Percentiles rank a stretch among this genome's conserved stretches.
Conservation (phyloP, 768 basidiomycete genomes). For the Lactarius sanguifluus region DNA sequence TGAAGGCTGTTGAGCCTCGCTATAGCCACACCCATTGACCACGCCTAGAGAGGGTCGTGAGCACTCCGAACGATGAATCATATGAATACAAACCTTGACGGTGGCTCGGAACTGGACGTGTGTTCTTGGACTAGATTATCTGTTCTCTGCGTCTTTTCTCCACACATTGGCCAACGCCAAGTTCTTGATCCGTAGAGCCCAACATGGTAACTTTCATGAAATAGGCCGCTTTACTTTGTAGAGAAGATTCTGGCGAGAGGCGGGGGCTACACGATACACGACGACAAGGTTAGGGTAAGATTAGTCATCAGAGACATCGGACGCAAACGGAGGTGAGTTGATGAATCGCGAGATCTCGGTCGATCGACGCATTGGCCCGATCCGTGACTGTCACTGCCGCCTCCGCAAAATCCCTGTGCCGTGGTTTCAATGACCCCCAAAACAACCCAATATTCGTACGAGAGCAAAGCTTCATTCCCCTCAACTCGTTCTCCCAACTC, state of each 20-base stretch:
- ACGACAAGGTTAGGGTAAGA: background rate
- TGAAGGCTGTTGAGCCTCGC: slow-evolving; percentile 41
- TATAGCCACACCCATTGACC: slow-evolving; percentile 48
- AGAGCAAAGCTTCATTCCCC: background rate
- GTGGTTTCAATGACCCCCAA: background rate
- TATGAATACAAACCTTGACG: slow-evolving; percentile 37
- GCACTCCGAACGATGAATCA: slow-evolving; percentile 1
- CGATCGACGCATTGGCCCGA: slow-evolving; percentile 1
- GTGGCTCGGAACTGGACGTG: slow-evolving; percentile 53
- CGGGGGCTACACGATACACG: slow-evolving; percentile 62
- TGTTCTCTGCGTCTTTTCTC: slow-evolving; percentile 57
- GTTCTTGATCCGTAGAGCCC: slow-evolving; percentile 60
- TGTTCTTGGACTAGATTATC: slow-evolving; percentile 62
- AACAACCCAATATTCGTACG: background rate
- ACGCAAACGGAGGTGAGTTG: slow-evolving; percentile 13
- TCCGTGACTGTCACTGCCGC: slow-evolving; percentile 1
- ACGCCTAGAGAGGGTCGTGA: slow-evolving; percentile 43
- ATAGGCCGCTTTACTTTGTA: slow-evolving; percentile 77
- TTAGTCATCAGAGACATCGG: slow-evolving; percentile 1
- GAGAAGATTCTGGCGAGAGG: slow-evolving; percentile 66
- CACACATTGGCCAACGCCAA: slow-evolving; percentile 48
- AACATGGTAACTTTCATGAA: slow-evolving; percentile 67
- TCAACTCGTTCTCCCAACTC: background rate
- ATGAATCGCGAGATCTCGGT: slow-evolving; percentile 10
- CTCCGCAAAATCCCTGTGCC: slow-evolving; percentile 5